A percentile compares a stretch with the other conserved stretches of the same genome.
Conservation (phyloP, 257 asterid genomes). For the Echites panduratus region DNA sequence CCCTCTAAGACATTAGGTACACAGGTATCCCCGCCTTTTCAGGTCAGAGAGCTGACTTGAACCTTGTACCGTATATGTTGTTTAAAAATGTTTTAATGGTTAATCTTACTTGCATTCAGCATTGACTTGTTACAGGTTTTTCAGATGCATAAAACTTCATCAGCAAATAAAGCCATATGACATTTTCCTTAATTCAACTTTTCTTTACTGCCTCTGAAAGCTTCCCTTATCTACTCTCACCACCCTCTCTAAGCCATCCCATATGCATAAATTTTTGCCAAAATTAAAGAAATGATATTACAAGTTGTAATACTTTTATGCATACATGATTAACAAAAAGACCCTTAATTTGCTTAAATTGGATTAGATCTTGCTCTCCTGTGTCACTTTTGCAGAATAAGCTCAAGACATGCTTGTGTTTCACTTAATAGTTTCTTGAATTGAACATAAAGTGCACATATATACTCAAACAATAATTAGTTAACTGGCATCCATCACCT, state of each 20-base stretch:
- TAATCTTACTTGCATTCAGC: neutral
- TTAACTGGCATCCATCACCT: neutral
- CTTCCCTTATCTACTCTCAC: neutral
- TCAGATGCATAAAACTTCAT: neutral
- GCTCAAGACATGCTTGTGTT: neutral
- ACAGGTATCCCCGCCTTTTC: neutral
- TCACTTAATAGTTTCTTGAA: neutral
- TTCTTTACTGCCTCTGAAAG: neutral
- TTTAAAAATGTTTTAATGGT: too few species aligned
- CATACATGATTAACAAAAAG: too few species aligned
- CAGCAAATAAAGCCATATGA: neutral
- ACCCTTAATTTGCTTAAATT: neutral
- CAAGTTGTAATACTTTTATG: neutral
- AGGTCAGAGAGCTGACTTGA: neutral
- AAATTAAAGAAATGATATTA: neutral
- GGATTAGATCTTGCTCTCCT: neutral
- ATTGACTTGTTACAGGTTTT: neutral
- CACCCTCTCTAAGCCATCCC: neutral
- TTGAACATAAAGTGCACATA: neutral
- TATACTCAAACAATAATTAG: neutral
- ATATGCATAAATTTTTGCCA: neutral
- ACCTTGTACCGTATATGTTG: neutral
- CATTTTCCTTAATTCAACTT: neutral
- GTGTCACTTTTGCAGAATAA: neutral
- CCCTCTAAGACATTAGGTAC: neutral